A percentile compares a stretch with the other conserved stretches of the same genome.
Conservation (phyloP, 1,284 basidiomycete genomes). For the Pseudozyma flocculosa region DNA sequence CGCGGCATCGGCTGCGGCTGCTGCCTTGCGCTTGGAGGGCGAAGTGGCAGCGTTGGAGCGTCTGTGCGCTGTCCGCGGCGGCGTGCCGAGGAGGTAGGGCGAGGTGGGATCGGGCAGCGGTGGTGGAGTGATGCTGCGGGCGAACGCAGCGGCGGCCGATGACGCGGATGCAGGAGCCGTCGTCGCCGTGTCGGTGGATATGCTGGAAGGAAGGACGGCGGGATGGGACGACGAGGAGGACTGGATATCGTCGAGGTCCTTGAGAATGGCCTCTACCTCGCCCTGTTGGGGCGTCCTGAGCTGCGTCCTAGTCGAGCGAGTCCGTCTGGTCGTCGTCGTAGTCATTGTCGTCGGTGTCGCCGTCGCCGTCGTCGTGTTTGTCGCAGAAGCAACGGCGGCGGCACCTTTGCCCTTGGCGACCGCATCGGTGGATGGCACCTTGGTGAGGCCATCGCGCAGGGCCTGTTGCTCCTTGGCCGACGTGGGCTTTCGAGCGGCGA, state of each 20-base stretch:
- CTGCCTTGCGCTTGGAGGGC: conserved; percentile 14
- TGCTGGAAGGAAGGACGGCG: conserved; percentile 1
- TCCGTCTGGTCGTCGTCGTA: neutral
- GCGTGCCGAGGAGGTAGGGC: conserved; percentile 20
- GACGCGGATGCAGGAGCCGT: too few species aligned
- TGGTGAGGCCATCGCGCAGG: too few species aligned
- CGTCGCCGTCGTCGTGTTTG: neutral
- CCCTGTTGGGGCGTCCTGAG: conserved; percentile 23
- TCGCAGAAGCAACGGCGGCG: too few species aligned
- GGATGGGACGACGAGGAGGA: conserved; percentile 4
- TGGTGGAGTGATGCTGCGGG: neutral
- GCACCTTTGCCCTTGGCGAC: too few species aligned
- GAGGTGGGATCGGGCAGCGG: neutral
- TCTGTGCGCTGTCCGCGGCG: conserved; percentile 5
- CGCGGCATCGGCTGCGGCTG: neutral
- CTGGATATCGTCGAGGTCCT: conserved; percentile 10
- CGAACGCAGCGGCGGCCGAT: too few species aligned
- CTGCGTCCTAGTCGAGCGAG: conserved; percentile 7
- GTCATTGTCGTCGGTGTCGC: conserved; percentile 1
- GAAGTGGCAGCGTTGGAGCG: conserved; percentile 2
- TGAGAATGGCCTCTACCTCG: conserved; percentile 32
- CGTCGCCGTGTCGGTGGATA: too few species aligned
- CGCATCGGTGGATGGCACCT: too few species aligned
- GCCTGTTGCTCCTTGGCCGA: too few species aligned
- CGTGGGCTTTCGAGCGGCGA: too few species aligned